Base-by-base conservation (phyloP, 192 early-diverging fungal genomes). In the Coemansia sp. region DNA sequence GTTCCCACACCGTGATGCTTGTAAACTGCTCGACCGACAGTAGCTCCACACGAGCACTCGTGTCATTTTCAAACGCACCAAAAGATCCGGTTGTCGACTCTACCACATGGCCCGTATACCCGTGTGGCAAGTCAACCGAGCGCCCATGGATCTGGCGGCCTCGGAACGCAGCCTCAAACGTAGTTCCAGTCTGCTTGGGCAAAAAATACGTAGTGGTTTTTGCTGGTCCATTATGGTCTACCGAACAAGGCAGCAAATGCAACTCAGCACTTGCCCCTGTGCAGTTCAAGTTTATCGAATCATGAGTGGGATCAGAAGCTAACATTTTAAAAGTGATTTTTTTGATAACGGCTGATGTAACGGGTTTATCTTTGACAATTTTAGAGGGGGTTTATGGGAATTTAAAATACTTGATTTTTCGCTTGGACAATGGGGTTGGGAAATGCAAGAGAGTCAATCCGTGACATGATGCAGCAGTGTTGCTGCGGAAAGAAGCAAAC, bases 81-180 rank as follows among this genome's bases (percentile, higher is more conserved):
- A 61, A 61, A 49, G 26, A 50, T 6, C 38, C 22, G 18, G 29
- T 13, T 10, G 45, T 20, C 0, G 53, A 47, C 0, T 52, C 39
- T 4, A 80, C 22, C 47, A 80, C 60, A 41, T 80, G 77, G 10
- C 77, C 77, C 4, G 54, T 51, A 26, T 68, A 80, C 2, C 11
- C 23, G 1, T 48, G 20, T 3, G 77, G 71, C 23, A 80, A 26
- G 4, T 20, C 16, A 26, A 71, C 24, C 12, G 57, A 48, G 56
- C 61, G 49, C 2, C 77, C 77, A 41, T 62, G 68, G 27, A 80
- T 62, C 68, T 64, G 71, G 18, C 77, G 77, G 12, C 77, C 77
- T 32, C 77, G 56, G 61, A 80, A 80, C 14, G 71, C 47, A 1
- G 75, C 66, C 26, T 65, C 63, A 39, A 60, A 64, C 16, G 74